Evolutionary conservation across 2,329 filamentous ascomycete species (phyloP).

Genomic region (Penicillium sp.): DNA sequence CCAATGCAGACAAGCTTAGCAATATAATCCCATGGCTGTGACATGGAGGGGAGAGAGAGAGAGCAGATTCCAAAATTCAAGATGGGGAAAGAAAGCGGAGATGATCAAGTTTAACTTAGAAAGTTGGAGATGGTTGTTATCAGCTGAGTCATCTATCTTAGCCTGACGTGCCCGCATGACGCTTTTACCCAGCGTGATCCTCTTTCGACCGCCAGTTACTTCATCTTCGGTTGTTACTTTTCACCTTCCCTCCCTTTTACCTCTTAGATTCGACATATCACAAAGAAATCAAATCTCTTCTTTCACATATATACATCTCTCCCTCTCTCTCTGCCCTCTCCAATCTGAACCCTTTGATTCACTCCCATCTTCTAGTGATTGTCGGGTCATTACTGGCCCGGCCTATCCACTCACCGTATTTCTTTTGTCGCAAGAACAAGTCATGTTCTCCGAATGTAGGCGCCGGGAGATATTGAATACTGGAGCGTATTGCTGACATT

Average conservation of each 20-base stretch:
- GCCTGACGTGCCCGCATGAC: constrained; percentile 38
- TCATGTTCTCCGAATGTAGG: constrained; percentile 90
- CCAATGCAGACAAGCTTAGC: constrained; percentile 98
- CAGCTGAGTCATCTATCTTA: constrained; percentile 38
- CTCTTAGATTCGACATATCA: constrained; percentile 6
- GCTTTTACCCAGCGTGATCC: constrained; percentile 27
- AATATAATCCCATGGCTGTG: constrained; percentile 89
- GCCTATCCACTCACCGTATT: constrained; percentile 4
- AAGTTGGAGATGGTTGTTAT: constrained; percentile 16
- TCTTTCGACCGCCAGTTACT: background rate
- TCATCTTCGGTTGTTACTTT: background rate
- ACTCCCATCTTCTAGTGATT: background rate
- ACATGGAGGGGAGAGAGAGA: constrained; percentile 42
- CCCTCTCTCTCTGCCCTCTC: background rate
- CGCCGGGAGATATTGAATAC: constrained; percentile 9
- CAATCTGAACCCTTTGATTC: background rate
- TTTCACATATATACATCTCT: background rate
- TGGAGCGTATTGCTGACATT: constrained; percentile 2
- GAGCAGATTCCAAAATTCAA: constrained; percentile 9
- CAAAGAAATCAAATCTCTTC: background rate
- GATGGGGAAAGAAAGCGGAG: constrained; percentile 2
- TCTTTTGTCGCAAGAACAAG: constrained; percentile 22
- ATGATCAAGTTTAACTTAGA: constrained; percentile 9
- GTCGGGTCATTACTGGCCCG: background rate
- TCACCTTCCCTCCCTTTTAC: background rate